Percentiles rank a stretch among this genome's conserved stretches.
Conservation (phyloP, 768 basidiomycete species). For the Boletus huronensis region DNA sequence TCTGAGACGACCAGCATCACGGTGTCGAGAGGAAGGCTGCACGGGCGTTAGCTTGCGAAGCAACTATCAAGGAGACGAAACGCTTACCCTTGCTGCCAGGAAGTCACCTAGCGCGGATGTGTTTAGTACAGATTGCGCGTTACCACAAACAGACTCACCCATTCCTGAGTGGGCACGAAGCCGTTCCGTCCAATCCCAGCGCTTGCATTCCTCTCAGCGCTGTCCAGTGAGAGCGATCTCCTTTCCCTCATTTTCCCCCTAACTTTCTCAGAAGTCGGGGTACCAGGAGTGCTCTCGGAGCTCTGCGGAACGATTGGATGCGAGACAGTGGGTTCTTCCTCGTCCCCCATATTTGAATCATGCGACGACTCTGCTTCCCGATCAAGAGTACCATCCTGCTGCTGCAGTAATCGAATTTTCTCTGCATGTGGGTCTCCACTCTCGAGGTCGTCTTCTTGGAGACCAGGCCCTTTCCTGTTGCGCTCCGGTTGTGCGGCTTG, state of each 20-base stretch:
- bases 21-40: constrained; percentile 81
- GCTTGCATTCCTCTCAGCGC: constrained; percentile 62
- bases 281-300: constrained; percentile 33
- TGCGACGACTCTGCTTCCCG: constrained; percentile 24
- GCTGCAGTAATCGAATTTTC: constrained; percentile 63
- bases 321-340: constrained; percentile 18
- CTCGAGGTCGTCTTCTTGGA: constrained; percentile 25
- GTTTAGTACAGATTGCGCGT: constrained; percentile 1
- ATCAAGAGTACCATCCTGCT: constrained; percentile 38
- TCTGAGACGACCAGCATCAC: constrained; percentile 89
- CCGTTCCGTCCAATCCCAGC: constrained; percentile 81
- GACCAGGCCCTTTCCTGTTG: constrained; percentile 16
- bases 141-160: constrained; percentile 50
- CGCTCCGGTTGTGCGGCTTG: constrained; percentile 38
- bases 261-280: constrained; percentile 74
- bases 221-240: constrained; percentile 51
- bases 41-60: constrained; percentile 7
- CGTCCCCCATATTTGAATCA: constrained; percentile 7
- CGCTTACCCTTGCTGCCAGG: constrained; percentile 92
- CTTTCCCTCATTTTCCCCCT: constrained; percentile 88
- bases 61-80: not conserved
- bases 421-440: constrained; percentile 41
- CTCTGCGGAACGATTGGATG: constrained; percentile 44
- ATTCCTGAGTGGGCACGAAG: constrained; percentile 95
- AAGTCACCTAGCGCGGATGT: constrained; percentile 56